Evolutionary conservation across 2,329 filamentous ascomycete genomes (phyloP).

Genomic region (Diaporthe ampelina): DNA sequence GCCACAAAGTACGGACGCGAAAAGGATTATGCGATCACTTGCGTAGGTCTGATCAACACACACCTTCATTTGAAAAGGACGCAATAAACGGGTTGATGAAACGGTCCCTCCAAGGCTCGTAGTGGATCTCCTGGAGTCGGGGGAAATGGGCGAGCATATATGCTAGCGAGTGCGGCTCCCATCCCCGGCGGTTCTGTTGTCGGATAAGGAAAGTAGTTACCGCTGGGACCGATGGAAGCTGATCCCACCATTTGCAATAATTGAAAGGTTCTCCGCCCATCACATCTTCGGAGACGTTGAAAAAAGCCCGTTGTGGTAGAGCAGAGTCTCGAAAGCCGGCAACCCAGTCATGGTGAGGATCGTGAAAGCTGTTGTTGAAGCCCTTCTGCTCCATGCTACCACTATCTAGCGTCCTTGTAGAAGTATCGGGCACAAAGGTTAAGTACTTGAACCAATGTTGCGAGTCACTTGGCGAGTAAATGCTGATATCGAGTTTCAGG

Average conservation of each 20-base stretch:
- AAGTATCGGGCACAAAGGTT: conserved; percentile 47
- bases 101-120: conserved; percentile 52
- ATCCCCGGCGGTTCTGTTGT: conserved; percentile 51
- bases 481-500: too few relatives aligned
- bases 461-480: too few relatives aligned
- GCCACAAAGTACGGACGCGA: conserved; percentile 1
- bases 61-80: too few relatives aligned
- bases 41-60: too few relatives aligned
- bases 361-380: conserved; percentile 14
- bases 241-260: conserved; percentile 28
- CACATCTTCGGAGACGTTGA: conserved; percentile 45
- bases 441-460: conserved; percentile 50
- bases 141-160: conserved; percentile 50
- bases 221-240: conserved; percentile 47
- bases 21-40: neutral
- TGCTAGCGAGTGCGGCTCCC: conserved; percentile 48
- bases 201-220: conserved; percentile 50
- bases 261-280: conserved; percentile 46
- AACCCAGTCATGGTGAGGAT: conserved; percentile 46
- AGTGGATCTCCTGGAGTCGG: conserved; percentile 50
- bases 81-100: too few relatives aligned
- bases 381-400: conserved; percentile 36
- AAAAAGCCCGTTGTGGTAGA: conserved; percentile 40
- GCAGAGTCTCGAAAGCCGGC: conserved; percentile 41
- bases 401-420: conserved; percentile 16